These are phyloP conservation scores for Leccinum uliginosum DNA, from an alignment of 768 basidiomycete genomes.

Conservation along the genomic window DNA sequence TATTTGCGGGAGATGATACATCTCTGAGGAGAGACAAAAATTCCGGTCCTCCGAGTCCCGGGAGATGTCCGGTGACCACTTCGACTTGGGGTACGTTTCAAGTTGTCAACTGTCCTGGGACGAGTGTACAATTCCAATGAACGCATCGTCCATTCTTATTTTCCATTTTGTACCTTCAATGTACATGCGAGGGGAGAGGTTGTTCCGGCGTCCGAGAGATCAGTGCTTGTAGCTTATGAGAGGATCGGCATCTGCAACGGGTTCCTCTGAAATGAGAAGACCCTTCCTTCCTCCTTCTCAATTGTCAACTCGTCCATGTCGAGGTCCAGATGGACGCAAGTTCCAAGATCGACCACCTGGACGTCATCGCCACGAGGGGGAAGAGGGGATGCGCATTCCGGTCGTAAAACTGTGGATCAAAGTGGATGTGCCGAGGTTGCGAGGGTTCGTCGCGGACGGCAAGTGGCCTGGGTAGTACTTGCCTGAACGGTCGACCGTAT, in stretches of 20 bases:
- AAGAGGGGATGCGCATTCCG: conserved; percentile 1
- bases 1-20: too few species aligned
- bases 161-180: background rate
- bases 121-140: too few species aligned
- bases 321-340: conserved; percentile 1
- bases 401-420: conserved; percentile 17
- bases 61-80: too few species aligned
- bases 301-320: conserved; percentile 26
- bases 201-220: background rate
- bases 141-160: background rate
- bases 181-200: background rate
- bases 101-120: too few species aligned
- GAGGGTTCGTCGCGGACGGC: conserved; percentile 16
- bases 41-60: too few species aligned
- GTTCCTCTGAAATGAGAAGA: background rate
- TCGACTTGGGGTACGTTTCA: too few species aligned
- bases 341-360: conserved; percentile 19
- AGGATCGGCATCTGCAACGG: background rate
- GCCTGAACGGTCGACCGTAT: too few species aligned
- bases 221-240: background rate
- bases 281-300: background rate
- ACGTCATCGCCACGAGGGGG: conserved; percentile 9
- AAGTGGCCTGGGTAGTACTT: conserved; percentile 23
- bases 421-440: conserved; percentile 19
- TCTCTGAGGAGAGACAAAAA: too few species aligned